Evolutionary conservation across 306 rosid species (phyloP), one percentile per base, ranked within the genome.

Genomic region (Purshia tridentata): DNA sequence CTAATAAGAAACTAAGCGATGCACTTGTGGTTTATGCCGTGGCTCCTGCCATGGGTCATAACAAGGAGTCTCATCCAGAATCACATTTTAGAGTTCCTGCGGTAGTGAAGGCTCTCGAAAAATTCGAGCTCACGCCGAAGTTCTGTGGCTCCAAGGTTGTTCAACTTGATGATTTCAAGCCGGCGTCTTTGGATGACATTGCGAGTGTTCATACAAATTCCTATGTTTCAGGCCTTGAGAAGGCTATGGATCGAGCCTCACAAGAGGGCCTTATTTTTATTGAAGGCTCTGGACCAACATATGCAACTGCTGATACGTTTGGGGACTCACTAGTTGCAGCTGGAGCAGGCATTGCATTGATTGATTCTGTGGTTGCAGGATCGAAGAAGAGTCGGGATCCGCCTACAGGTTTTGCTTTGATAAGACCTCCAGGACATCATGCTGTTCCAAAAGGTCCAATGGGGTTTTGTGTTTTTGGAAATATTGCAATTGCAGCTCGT

Each of bases 391-490:
- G 67, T 67, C 69, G 10, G 72, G 83, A 85, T 75, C 84, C 96
- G 48, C 96, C 96, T 41, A 76, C 83, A 65, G 97, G 97, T 80
- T 93, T 93, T 88, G 97, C 97, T 78, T 81, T 93, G 86, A 88
- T 93, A 73, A 82, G 97, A 77, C 98, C 97, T n/a, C 98, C 97
- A 6, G 97, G 98, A 71, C 98, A 93, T 77, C 97, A 91, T 77
- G 97, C 97, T n/a, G 75, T 93, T 72, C 96, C 98, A 50, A 70
- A 89, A 81, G 96, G 97, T 69, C 94, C 96, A 6, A 91, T 89
- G 97, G 97, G 98, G 46, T 93, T 93, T 72, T 91, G 98, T 73
- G 83, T 93, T 77, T 91, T 91, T 42, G 97, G 94, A 81, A 93
- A 93, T 80, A 88, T 93, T 65, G 98, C 97, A 54, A 84, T 91